Conservation (phyloP, 73 alveolate genomes). For the Paramecium biaurelia region DNA sequence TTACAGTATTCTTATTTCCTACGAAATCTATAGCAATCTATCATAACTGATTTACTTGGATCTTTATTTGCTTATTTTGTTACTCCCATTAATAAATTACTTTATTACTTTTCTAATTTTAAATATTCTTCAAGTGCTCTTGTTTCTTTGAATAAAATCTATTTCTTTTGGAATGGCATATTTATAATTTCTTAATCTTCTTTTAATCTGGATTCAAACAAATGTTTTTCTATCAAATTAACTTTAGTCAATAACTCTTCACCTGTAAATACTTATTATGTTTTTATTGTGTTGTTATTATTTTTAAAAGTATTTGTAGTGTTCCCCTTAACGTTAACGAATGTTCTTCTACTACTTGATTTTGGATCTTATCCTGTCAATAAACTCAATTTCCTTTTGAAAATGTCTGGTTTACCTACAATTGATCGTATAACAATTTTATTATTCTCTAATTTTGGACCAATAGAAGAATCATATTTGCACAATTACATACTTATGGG, state of each 20-base stretch:
- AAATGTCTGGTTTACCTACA: slow-evolving; percentile 38
- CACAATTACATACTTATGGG: neutral
- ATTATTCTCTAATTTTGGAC: neutral
- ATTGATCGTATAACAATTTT: slow-evolving; percentile 21
- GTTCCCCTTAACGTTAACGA: neutral
- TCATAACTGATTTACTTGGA: slow-evolving; percentile 42
- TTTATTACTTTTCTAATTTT: neutral
- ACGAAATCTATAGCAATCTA: neutral
- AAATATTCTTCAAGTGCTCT: neutral
- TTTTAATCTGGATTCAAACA: neutral
- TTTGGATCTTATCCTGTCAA: neutral
- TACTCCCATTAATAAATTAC: neutral
- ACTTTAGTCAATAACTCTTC: neutral
- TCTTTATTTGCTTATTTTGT: neutral
- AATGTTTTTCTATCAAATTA: neutral
- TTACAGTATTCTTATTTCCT: neutral
- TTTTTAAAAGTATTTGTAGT: neutral
- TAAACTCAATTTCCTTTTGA: neutral
- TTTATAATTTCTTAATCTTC: neutral
- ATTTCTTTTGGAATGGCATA: neutral
- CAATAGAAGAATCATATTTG: neutral
- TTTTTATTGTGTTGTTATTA: neutral
- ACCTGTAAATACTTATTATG: neutral
- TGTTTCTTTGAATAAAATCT: neutral
- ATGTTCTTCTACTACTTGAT: neutral